Conservation (phyloP, 2,329 filamentous ascomycete species). For the Penicillium brasilianum region DNA sequence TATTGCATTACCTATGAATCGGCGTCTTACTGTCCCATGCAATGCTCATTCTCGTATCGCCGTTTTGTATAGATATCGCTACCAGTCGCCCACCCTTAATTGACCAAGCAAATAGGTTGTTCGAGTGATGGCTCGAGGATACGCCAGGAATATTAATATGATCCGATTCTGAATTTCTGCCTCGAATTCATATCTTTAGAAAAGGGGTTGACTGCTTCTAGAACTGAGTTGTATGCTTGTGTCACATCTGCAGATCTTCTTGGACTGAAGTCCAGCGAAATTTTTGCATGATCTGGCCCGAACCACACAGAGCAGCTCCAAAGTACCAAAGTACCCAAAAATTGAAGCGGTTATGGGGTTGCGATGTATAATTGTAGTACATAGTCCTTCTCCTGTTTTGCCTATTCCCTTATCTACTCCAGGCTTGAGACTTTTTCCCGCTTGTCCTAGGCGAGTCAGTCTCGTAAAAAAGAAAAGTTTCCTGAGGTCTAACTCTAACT, state of each 20-base stretch:
- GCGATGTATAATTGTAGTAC: too few relatives aligned
- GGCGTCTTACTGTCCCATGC: background rate
- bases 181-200: background rate
- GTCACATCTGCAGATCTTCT: conserved; percentile 1
- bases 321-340: too few relatives aligned
- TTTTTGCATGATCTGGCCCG: background rate
- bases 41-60: conserved; percentile 51
- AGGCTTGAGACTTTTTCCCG: too few relatives aligned
- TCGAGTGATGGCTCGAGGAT: background rate
- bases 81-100: conserved; percentile 68
- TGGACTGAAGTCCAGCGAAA: background rate
- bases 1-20: background rate
- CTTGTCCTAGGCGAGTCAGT: too few relatives aligned
- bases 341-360: too few relatives aligned
- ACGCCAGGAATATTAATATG: conserved; percentile 65
- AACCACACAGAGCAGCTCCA: too few relatives aligned
- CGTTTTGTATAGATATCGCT: conserved; percentile 74
- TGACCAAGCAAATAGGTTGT: conserved; percentile 57
- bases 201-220: background rate
- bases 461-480: too few relatives aligned
- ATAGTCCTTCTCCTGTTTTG: too few relatives aligned
- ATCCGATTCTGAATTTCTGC: conserved; percentile 58
- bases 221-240: background rate
- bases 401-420: too few relatives aligned
- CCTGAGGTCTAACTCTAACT: too few relatives aligned